Percentiles rank a stretch among this genome's conserved stretches.
Conservation (phyloP, 257 asterid genomes). For the Capsicum chinense region DNA sequence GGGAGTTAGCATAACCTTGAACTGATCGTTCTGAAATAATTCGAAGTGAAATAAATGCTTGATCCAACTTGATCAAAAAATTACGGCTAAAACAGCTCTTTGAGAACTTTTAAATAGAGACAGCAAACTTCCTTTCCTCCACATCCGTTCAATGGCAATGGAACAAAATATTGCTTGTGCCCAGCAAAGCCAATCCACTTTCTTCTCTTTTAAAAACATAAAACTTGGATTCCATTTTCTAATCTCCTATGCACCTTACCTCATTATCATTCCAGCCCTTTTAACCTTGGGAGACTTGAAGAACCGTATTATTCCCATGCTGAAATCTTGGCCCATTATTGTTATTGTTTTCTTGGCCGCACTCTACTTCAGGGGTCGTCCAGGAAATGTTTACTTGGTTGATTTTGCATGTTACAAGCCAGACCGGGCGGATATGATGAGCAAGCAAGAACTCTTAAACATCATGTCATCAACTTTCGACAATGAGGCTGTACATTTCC, state of each 20-base stretch:
- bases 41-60: no score
- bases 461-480: neutral
- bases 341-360: neutral
- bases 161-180: neutral
- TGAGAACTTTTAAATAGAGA: neutral
- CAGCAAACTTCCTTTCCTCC: neutral
- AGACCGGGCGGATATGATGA: constrained; percentile 16
- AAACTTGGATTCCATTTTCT: neutral
- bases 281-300: neutral
- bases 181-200: no score
- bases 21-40: no score
- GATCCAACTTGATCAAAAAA: neutral
- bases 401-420: constrained; percentile 38
- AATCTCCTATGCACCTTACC: neutral
- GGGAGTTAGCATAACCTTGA: neutral
- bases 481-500: constrained; percentile 33
- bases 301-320: neutral
- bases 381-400: constrained; percentile 30
- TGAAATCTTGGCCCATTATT: neutral
- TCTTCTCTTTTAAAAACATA: neutral
- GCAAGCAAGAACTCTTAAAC: constrained; percentile 20
- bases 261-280: neutral
- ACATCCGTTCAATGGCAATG: neutral
- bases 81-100: neutral
- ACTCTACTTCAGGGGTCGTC: neutral